Conservation (phyloP, 1,139 yeast species). For the Suhomyces bribrorum region DNA sequence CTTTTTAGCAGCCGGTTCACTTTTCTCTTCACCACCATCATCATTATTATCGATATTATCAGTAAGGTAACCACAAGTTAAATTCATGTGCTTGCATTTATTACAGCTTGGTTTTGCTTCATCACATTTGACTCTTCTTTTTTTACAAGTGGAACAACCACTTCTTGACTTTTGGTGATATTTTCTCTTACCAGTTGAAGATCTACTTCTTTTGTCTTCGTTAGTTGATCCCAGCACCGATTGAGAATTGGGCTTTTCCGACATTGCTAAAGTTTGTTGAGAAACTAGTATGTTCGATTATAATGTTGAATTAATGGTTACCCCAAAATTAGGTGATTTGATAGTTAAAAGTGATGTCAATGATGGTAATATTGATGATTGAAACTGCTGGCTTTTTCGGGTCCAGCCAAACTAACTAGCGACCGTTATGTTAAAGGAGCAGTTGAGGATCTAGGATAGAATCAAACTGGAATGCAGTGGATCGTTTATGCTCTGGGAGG, state of each 20-base stretch:
- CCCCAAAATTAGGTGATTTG: constrained; percentile 1
- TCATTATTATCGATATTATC: constrained; percentile 23
- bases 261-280: constrained; percentile 12
- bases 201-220: constrained; percentile 14
- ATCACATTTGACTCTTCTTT: constrained; percentile 89
- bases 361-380: no score
- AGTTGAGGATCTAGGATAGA: no score
- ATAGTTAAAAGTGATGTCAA: no score
- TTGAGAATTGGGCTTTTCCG: constrained; percentile 1
- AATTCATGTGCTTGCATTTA: constrained; percentile 75
- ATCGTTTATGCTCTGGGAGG: neutral
- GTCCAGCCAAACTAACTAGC: no score
- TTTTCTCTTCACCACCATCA: constrained; percentile 6
- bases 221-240: constrained; percentile 1
- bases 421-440: no score
- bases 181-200: constrained; percentile 55
- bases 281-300: constrained; percentile 4
- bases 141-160: constrained; percentile 89
- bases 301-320: constrained; percentile 8
- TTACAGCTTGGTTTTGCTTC: constrained; percentile 78
- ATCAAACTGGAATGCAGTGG: no score
- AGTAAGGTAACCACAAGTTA: constrained; percentile 62
- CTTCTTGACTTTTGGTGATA: constrained; percentile 84
- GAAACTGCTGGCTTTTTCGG: no score
- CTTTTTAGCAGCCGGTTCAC: constrained; percentile 10